Percentiles rank a stretch among this genome's conserved stretches.
These are phyloP conservation scores for Neonectria neomacrospora DNA, from an alignment of 2,329 filamentous ascomycete species.

Conservation along the genomic window DNA sequence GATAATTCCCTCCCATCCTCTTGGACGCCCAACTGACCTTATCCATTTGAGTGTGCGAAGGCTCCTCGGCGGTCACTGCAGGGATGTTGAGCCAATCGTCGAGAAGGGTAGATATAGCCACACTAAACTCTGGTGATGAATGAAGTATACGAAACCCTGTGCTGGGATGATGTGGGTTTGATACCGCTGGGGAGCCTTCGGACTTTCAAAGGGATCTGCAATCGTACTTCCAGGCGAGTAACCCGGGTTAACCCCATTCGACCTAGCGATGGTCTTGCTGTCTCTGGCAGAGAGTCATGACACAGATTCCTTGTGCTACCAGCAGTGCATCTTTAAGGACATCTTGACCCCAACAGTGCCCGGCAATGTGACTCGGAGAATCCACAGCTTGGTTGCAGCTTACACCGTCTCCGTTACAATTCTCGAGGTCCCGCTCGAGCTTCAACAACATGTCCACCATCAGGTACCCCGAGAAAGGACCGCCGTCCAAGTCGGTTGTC, in stretches of 20 bases:
- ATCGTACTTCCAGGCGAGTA: background rate
- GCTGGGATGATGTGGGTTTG: no score
- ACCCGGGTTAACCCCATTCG: background rate
- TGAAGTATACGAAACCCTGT: no score
- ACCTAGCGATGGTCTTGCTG: background rate
- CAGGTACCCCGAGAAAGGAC: background rate
- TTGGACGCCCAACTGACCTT: background rate
- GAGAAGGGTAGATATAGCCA: no score
- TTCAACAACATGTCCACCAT: background rate
- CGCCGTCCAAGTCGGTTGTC: background rate
- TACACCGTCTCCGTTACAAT: background rate
- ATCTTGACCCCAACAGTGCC: background rate
- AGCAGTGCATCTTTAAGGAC: background rate
- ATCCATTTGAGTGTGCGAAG: no score
- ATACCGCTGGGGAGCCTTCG: no score
- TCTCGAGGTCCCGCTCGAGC: background rate
- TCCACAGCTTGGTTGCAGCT: background rate
- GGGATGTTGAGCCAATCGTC: no score
- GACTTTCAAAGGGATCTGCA: no score
- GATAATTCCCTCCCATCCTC: background rate
- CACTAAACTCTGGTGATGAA: no score
- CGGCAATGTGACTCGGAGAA: background rate
- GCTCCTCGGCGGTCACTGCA: no score
- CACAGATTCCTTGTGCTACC: background rate
- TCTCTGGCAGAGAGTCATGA: no score